These are phyloP conservation scores for Colletotrichum sansevieriae DNA, from an alignment of 2,329 filamentous ascomycete genomes.

Conservation along the genomic window DNA sequence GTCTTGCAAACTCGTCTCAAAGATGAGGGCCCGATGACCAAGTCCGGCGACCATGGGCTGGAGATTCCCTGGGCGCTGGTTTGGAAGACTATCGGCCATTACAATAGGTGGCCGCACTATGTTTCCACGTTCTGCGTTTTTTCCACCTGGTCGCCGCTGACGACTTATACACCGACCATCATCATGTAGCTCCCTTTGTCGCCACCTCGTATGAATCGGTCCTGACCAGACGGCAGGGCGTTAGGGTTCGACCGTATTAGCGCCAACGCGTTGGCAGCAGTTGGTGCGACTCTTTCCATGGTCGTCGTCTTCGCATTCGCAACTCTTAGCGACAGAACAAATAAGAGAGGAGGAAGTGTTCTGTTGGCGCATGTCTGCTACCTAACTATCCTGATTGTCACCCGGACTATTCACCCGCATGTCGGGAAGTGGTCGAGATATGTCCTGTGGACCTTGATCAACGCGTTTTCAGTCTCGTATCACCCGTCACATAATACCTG, in stretches of 20 bases:
- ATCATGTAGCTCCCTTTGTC: conserved; percentile 49
- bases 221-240: conserved; percentile 45
- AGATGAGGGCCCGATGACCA: conserved; percentile 48
- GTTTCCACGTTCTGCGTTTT: conserved; percentile 64
- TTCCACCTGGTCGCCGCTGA: conserved; percentile 65
- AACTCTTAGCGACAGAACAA: conserved; percentile 61
- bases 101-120: conserved; percentile 62
- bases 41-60: conserved; percentile 51
- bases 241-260: conserved; percentile 60
- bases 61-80: conserved; percentile 55
- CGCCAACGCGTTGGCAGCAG: conserved; percentile 62
- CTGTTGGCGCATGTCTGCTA: conserved; percentile 60
- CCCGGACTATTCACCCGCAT: conserved; percentile 55
- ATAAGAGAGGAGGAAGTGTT: conserved; percentile 58
- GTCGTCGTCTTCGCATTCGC: conserved; percentile 62
- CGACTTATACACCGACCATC: conserved; percentile 64
- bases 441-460: conserved; percentile 65
- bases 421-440: conserved; percentile 62
- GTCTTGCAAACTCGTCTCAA: conserved; percentile 53
- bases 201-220: neutral
- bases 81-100: conserved; percentile 58
- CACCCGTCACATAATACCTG: conserved; percentile 67
- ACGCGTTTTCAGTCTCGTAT: conserved; percentile 65
- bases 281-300: conserved; percentile 58
- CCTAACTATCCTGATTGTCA: conserved; percentile 57